Base-by-base conservation (phyloP, 768 basidiomycete species). In the Gymnopilus junonius region DNA sequence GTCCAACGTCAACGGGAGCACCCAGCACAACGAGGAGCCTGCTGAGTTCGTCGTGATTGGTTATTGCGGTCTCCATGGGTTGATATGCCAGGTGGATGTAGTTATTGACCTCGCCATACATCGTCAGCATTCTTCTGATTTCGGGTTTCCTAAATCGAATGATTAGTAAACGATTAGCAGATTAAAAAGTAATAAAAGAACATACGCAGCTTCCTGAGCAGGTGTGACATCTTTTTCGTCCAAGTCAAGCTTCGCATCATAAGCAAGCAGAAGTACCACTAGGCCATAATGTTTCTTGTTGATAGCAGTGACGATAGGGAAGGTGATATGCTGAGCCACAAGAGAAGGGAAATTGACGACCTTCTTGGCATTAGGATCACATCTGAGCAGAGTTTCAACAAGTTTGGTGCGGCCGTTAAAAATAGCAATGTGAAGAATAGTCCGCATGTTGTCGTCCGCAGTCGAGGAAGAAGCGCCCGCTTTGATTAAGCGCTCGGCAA, bases 351-450 rank as follows among this genome's bases (percentile, higher is more conserved):
- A 79, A 61, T 83, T 71, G 35, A 84, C 57, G 3, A 79, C 79
- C 3, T 69, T 67, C 17, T 65, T 67, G 2, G 78, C 77, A 59
- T 80, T 77, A 1, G 79, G 78, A 70, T 84, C 83, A 45, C 72
- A 77, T 29, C 73, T 72, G 32, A 85, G 66, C 32, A 85, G 70
- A 0, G 77, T 77, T 10, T 76, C 71, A 0, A 82, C 78, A 10
- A 85, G 70, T 37, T 79, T 79, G 21, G 73, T 67, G 42, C 76
- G 75, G 39, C 76, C 75, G 17, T 74, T 71, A 32, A 58, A 51
- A 10, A 84, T 78, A 1, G 80, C 73, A 2, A 64, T 65, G 54
- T 82, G 76, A 68, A 83, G 79, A n/a, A 82, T 77, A 3, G 83
- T 85, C 12, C 64, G 57, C 68, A 79, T 63, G 2, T 71, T 21